Evolutionary conservation across 2,329 filamentous ascomycete species (phyloP).

Genomic region (Trichoderma pleuroti): DNA sequence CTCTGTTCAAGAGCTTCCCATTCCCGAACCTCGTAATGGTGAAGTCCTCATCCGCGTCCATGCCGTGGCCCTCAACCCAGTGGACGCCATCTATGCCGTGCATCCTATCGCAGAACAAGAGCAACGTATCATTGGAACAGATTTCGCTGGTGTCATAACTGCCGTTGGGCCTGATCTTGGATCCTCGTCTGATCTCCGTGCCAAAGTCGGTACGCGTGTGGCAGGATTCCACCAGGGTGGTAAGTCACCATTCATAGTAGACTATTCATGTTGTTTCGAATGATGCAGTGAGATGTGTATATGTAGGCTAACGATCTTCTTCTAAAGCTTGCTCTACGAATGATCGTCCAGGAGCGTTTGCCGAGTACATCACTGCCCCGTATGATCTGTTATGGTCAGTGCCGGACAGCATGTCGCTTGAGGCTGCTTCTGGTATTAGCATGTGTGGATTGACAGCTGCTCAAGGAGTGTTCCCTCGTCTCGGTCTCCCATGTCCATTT

Average conservation of each 20-base stretch:
- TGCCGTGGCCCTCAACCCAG: constrained; percentile 29
- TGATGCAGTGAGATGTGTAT: background rate
- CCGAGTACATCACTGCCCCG: constrained; percentile 37
- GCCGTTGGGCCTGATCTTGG: constrained; percentile 21
- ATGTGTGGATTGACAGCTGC: constrained; percentile 43
- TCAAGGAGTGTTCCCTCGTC: constrained; percentile 38
- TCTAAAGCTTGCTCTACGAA: constrained; percentile 37
- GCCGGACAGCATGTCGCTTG: constrained; percentile 30
- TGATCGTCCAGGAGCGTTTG: constrained; percentile 43
- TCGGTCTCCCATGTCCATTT: constrained; percentile 37
- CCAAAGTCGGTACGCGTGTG: constrained; percentile 32
- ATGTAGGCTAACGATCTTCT: background rate
- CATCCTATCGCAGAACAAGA: constrained; percentile 33
- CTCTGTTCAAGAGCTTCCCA: constrained; percentile 21
- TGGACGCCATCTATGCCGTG: constrained; percentile 33
- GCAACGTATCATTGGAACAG: constrained; percentile 36
- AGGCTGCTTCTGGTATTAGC: constrained; percentile 39
- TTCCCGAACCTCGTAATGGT: constrained; percentile 14
- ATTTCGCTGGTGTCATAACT: constrained; percentile 38
- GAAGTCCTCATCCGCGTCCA: constrained; percentile 27
- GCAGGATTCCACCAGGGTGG: constrained; percentile 42
- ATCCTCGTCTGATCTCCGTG: constrained; percentile 18
- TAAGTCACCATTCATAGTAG: constrained; percentile 1
- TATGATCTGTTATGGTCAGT: constrained; percentile 39
- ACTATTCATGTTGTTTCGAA: background rate